These are phyloP conservation scores for Aspergillus pseudonomiae DNA, from an alignment of 2,329 filamentous ascomycete genomes.

Conservation along the genomic window DNA sequence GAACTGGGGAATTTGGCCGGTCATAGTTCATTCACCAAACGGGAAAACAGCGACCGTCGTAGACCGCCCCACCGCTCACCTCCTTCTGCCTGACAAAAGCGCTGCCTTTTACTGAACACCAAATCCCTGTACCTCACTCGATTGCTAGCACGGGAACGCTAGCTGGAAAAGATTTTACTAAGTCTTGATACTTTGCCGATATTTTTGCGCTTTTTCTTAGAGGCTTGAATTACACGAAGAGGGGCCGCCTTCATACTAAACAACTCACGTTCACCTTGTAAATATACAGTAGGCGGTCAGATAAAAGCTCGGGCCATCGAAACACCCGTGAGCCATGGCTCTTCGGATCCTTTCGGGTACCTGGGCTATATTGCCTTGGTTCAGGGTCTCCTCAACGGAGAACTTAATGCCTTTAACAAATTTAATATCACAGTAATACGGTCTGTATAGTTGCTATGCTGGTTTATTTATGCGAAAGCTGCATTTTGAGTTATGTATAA, in stretches of 20 bases:
- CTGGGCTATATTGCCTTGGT: not conserved
- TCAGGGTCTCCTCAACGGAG: not conserved
- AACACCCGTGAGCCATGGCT: no score
- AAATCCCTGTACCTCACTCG: not conserved
- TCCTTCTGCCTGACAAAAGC: not conserved
- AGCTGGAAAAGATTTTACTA: not conserved
- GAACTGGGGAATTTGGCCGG: not conserved
- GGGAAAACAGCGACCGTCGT: not conserved
- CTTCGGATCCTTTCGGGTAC: not conserved
- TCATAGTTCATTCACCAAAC: not conserved
- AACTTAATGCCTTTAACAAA: not conserved
- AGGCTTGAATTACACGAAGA: not conserved
- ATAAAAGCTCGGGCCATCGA: not conserved
- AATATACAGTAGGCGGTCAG: not conserved
- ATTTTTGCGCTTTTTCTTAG: not conserved
- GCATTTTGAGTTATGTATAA: not conserved
- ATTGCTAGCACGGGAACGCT: not conserved
- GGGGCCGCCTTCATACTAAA: not conserved
- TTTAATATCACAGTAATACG: not conserved
- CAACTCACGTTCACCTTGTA: not conserved
- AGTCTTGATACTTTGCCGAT: not conserved
- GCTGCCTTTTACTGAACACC: not conserved
- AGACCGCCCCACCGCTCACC: not conserved
- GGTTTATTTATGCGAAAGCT: not conserved
- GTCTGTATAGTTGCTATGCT: not conserved